phyloP scores from a whole-genome alignment of 2,329 filamentous ascomycete genomes.

The Aspergillus floridensis region DNA sequence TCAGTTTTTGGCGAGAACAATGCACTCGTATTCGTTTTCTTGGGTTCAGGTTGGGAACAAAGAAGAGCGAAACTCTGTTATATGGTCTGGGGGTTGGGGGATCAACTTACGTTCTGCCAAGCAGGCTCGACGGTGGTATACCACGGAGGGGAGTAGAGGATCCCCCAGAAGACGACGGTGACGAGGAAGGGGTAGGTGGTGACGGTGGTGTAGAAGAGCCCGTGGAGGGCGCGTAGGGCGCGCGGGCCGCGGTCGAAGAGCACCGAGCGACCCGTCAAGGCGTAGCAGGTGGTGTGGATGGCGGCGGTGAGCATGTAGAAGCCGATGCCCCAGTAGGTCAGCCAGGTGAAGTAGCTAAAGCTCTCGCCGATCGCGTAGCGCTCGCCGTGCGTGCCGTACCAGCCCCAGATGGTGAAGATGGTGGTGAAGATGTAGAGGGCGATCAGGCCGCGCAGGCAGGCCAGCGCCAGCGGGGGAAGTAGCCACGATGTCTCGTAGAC shows the following conservation, averaged over 20 bases:
- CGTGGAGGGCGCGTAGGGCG: conserved; percentile 63
- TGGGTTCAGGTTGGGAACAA: not conserved
- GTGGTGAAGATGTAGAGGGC: conserved; percentile 64
- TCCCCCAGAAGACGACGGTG: conserved; percentile 67
- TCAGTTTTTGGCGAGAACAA: too few relatives aligned
- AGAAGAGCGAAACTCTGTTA: not conserved
- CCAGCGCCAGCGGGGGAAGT: conserved; percentile 63
- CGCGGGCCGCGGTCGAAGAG: conserved; percentile 62
- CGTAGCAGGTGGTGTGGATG: conserved; percentile 68
- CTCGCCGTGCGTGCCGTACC: conserved; percentile 56
- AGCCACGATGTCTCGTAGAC: conserved; percentile 81
- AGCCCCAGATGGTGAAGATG: conserved; percentile 67
- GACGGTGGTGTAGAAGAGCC: conserved; percentile 62
- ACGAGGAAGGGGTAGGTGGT: conserved; percentile 67
- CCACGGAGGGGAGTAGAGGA: conserved; percentile 56
- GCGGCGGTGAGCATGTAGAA: conserved; percentile 73
- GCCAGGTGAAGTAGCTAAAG: conserved; percentile 80
- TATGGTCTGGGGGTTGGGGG: not conserved
- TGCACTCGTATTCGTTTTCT: not conserved
- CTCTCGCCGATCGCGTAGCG: conserved; percentile 51
- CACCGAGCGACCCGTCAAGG: conserved; percentile 49
- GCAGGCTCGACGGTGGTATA: conserved; percentile 52
- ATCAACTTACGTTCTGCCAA: conserved; percentile 50
- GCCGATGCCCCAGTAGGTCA: conserved; percentile 78
- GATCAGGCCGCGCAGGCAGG: conserved; percentile 51